These are phyloP conservation scores for Pneumocystis jirovecii DNA, from an alignment of 1,139 yeast species.

Conservation along the genomic window DNA sequence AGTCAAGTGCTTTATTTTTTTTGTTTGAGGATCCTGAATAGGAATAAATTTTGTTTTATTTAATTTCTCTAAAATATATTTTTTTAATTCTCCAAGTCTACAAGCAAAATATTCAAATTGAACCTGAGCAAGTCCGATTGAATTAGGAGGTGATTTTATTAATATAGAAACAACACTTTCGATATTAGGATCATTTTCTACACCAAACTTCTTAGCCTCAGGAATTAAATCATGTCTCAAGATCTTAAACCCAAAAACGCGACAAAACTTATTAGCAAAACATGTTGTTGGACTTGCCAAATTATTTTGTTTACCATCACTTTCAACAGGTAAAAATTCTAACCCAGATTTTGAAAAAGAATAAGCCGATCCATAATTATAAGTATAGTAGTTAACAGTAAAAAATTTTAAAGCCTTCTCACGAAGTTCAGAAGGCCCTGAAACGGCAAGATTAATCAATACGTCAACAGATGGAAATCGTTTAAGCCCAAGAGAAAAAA, in stretches of 20 bases:
- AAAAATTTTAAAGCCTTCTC: conserved; percentile 22
- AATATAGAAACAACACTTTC: conserved; percentile 17
- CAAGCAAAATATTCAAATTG: conserved; percentile 24
- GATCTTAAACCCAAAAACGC: conserved; percentile 23
- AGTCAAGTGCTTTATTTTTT: conserved; percentile 3
- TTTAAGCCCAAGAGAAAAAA: conserved; percentile 23
- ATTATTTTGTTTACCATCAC: conserved; percentile 3
- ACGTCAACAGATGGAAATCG: conserved; percentile 18
- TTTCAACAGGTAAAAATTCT: conserved; percentile 14
- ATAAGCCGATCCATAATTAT: conserved; percentile 17
- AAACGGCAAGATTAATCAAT: conserved; percentile 18
- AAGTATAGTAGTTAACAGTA: conserved; percentile 17
- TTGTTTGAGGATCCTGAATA: conserved; percentile 9
- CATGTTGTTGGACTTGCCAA: conserved; percentile 6
- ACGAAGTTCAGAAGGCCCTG: conserved; percentile 12
- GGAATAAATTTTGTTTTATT: conserved; percentile 21
- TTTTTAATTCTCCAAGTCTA: conserved; percentile 16
- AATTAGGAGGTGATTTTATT: conserved; percentile 18
- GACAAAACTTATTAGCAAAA: conserved; percentile 12
- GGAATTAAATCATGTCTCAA: conserved; percentile 17
- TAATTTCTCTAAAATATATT: conserved; percentile 16
- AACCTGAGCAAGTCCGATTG: conserved; percentile 16
- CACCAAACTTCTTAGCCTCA: conserved; percentile 24
- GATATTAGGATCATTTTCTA: conserved; percentile 21
- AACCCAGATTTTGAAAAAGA: conserved; percentile 5